phyloP scores from a whole-genome alignment of 2,329 filamentous ascomycete genomes.

The Arachnomyces sp. region DNA sequence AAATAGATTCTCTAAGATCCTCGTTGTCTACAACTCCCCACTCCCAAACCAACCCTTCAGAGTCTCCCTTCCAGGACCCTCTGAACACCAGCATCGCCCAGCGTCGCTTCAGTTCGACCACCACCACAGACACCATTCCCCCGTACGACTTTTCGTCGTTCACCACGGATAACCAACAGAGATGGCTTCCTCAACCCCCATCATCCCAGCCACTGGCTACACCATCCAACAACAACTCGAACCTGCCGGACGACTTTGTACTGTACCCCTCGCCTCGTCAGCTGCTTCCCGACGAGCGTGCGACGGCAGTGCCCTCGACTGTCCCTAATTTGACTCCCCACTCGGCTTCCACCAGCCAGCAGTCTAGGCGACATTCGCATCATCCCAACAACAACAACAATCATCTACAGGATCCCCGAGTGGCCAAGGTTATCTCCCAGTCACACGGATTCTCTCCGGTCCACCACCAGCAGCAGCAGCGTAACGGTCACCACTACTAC shows the following conservation, averaged over 20 bases:
- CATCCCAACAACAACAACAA: conserved; percentile 27
- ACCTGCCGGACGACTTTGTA: conserved; percentile 37
- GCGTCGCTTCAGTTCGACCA: conserved; percentile 36
- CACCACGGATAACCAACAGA: conserved; percentile 42
- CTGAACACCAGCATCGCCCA: conserved; percentile 38
- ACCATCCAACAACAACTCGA: conserved; percentile 24
- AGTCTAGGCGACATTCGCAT: conserved; percentile 9
- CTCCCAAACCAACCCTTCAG: conserved; percentile 28
- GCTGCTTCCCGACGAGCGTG: conserved; percentile 28
- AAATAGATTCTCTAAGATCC: conserved; percentile 30
- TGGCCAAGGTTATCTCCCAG: conserved; percentile 31
- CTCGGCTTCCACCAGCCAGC: background rate
- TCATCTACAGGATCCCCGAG: conserved; percentile 33
- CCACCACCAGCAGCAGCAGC: conserved; percentile 24
- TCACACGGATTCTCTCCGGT: conserved; percentile 33
- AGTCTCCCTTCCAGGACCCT: conserved; percentile 38
- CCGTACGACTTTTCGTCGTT: conserved; percentile 40
- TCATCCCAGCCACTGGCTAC: conserved; percentile 35
- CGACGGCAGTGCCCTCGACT: conserved; percentile 25
- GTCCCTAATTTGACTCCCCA: conserved; percentile 31
- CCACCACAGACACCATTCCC: conserved; percentile 23
- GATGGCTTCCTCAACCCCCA: conserved; percentile 42
- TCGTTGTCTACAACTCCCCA: conserved; percentile 20
- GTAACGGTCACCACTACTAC: conserved; percentile 21
- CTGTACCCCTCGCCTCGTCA: conserved; percentile 30